Evolutionary conservation across 345 rosid species (phyloP).

Genomic region (Adansonia digitata): DNA sequence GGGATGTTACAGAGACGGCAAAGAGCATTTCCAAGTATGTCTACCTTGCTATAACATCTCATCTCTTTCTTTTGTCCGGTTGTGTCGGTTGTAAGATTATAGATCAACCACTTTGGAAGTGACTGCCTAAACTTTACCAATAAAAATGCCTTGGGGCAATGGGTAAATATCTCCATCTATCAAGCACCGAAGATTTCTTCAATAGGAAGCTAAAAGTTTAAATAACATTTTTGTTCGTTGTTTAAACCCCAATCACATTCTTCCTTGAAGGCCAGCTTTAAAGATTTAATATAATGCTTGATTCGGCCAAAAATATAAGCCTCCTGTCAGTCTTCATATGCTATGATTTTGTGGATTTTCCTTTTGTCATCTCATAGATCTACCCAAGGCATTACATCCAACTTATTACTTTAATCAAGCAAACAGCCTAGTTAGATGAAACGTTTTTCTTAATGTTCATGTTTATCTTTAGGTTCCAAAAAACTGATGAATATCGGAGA

Average conservation of each 20-base stretch:
- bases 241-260: background rate
- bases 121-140: background rate
- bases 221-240: background rate
- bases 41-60: constrained; percentile 2
- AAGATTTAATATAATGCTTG: background rate
- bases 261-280: background rate
- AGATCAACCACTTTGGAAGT: background rate
- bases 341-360: background rate
- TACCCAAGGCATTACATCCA: background rate
- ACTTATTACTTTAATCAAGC: background rate
- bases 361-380: background rate
- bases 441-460: background rate
- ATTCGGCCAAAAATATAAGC: background rate
- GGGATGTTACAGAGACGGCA: constrained; percentile 60
- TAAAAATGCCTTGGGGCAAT: background rate
- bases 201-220: background rate
- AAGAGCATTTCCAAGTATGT: constrained; percentile 53
- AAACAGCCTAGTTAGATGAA: background rate
- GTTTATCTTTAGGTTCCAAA: background rate
- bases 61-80: background rate
- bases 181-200: background rate
- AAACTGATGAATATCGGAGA: background rate
- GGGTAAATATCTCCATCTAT: background rate
- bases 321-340: background rate
- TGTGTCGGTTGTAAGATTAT: background rate